Evolutionary conservation across 345 rosid species (phyloP).

Genomic region (Citrus mangshanensis): DNA sequence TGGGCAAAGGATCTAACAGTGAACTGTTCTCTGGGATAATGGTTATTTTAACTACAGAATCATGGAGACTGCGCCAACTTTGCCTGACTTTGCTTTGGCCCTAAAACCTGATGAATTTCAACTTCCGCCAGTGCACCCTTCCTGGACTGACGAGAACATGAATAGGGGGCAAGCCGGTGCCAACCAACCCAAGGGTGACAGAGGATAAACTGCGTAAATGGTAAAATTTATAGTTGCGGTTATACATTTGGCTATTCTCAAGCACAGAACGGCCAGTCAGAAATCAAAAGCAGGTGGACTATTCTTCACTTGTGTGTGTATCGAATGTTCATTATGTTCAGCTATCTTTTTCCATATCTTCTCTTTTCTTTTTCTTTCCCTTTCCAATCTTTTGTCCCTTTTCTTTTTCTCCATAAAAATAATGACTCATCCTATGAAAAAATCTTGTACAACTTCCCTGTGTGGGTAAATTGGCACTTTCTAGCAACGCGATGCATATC

Average conservation of each 20-base stretch:
- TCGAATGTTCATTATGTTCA: not conserved
- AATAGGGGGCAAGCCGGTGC: conserved; percentile 21
- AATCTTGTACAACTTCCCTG: conserved; percentile 10
- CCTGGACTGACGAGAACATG: conserved; percentile 47
- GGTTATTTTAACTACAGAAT: conserved; percentile 45
- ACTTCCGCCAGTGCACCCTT: conserved; percentile 57
- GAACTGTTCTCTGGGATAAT: not conserved
- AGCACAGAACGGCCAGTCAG: conserved; percentile 11
- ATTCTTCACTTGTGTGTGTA: conserved; percentile 19
- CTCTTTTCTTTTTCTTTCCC: not conserved
- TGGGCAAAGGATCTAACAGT: not conserved
- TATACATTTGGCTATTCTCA: not conserved
- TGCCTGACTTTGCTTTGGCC: conserved; percentile 93
- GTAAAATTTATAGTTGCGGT: conserved; percentile 6
- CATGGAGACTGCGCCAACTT: conserved; percentile 94
- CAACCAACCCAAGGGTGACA: conserved; percentile 24
- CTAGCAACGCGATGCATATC: conserved; percentile 9
- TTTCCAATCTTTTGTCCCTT: not conserved
- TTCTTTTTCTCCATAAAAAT: not conserved
- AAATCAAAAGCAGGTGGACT: conserved; percentile 8
- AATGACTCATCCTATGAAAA: not conserved
- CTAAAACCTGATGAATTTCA: conserved; percentile 90
- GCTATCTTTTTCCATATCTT: not conserved
- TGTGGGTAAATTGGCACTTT: conserved; percentile 18
- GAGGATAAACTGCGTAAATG: conserved; percentile 14